Evolutionary conservation across 495 filamentous ascomycete genomes (phyloP).

Genomic region (Xylaria longipes): DNA sequence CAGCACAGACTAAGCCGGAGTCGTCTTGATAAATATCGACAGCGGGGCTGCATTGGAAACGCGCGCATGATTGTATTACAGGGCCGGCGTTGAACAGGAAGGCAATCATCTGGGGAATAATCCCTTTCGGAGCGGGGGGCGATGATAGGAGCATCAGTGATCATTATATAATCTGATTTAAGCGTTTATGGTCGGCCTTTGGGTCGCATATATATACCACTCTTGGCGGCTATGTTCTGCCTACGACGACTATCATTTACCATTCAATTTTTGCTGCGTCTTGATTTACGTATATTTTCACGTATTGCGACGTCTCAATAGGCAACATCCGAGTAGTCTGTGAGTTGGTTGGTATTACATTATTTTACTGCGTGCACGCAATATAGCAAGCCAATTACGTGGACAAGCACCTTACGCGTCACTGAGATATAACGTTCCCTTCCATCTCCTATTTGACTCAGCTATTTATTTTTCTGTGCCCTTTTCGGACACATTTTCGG

Average conservation of each 20-base stretch:
- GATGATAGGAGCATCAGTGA: constrained; percentile 3
- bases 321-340: background rate
- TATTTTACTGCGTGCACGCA: background rate
- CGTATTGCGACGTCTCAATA: background rate
- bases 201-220: constrained; percentile 16
- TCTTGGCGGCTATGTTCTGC: constrained; percentile 15
- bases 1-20: constrained; percentile 19
- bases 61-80: constrained; percentile 23
- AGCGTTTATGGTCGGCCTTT: constrained; percentile 14
- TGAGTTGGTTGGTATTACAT: background rate
- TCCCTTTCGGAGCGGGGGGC: constrained; percentile 6
- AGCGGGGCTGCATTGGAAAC: constrained; percentile 10
- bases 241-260: constrained; percentile 10
- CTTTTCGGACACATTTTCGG: background rate
- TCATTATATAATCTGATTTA: constrained; percentile 10
- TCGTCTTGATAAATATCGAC: background rate
- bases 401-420: background rate
- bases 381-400: background rate
- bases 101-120: constrained; percentile 18
- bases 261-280: background rate
- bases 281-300: background rate
- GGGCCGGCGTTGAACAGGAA: constrained; percentile 27
- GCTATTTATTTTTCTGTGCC: background rate
- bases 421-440: background rate
- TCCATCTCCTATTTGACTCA: background rate